Evolutionary conservation across 1,139 yeast species (phyloP).

Genomic region (Hansenula sp.): DNA sequence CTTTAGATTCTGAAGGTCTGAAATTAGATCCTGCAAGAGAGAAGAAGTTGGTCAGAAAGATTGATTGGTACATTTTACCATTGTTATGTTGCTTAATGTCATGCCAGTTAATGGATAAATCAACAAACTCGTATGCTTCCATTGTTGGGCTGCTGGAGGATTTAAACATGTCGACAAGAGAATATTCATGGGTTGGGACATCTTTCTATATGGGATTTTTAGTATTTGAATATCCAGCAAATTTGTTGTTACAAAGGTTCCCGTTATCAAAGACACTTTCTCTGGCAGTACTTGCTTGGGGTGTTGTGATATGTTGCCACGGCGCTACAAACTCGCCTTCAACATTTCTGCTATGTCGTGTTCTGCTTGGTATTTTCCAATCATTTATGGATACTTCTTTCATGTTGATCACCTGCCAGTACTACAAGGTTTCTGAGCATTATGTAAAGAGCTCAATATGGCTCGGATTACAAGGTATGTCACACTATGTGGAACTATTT

Average conservation of each 20-base stretch:
- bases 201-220: constrained; percentile 48
- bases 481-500: no score
- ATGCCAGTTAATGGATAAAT: constrained; percentile 20
- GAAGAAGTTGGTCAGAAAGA: constrained; percentile 9
- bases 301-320: constrained; percentile 44
- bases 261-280: constrained; percentile 51
- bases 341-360: constrained; percentile 43
- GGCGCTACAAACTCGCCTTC: constrained; percentile 43
- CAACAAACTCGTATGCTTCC: constrained; percentile 11
- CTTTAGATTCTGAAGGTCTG: no score
- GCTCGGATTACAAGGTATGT: no score
- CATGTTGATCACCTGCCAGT: constrained; percentile 50
- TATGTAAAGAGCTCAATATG: constrained; percentile 31
- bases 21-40: constrained; percentile 3
- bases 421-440: constrained; percentile 47
- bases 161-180: constrained; percentile 17
- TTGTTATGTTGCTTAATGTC: constrained; percentile 17
- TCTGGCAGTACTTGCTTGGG: constrained; percentile 45
- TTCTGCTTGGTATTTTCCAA: constrained; percentile 52
- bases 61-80: constrained; percentile 13
- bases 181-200: constrained; percentile 42
- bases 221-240: constrained; percentile 39
- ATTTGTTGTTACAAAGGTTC: constrained; percentile 22
- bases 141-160: constrained; percentile 5
- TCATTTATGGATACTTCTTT: constrained; percentile 55